These are phyloP conservation scores for Ophiostoma novo-ulmi DNA, from an alignment of 2,329 filamentous ascomycete species.

Conservation along the genomic window DNA sequence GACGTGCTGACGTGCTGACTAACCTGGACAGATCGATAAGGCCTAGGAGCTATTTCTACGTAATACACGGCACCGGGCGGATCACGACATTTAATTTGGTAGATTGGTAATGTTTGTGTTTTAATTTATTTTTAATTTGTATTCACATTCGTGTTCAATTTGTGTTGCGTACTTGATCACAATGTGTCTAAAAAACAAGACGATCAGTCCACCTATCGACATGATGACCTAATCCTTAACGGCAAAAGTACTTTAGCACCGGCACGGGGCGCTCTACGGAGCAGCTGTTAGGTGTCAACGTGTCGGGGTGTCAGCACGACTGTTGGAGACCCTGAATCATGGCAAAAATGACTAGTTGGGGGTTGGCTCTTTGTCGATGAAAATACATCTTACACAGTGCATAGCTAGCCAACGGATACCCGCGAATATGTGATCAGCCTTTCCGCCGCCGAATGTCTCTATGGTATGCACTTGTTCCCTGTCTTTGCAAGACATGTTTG, in stretches of 20 bases:
- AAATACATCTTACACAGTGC: too few relatives aligned
- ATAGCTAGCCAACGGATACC: too few relatives aligned
- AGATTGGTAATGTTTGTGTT: too few relatives aligned
- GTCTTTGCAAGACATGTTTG: neutral
- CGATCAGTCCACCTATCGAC: neutral
- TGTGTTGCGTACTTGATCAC: too few relatives aligned
- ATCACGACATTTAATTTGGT: too few relatives aligned
- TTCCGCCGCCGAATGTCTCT: neutral
- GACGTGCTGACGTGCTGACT: neutral
- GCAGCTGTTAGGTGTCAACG: neutral
- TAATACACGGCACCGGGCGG: too few relatives aligned
- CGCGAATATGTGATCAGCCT: too few relatives aligned
- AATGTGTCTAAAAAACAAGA: neutral
- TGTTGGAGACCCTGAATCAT: slow-evolving; percentile 3
- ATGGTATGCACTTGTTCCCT: neutral
- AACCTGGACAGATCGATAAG: neutral
- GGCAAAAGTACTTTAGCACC: neutral
- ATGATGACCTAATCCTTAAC: neutral
- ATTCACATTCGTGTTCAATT: too few relatives aligned
- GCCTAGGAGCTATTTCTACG: too few relatives aligned
- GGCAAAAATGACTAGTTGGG: neutral
- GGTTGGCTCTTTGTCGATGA: too few relatives aligned
- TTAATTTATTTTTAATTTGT: too few relatives aligned
- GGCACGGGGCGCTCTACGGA: neutral
- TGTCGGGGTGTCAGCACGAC: too few relatives aligned